Evolutionary conservation across 306 rosid genomes (phyloP).

Genomic region (Sesbania bispinosa): DNA sequence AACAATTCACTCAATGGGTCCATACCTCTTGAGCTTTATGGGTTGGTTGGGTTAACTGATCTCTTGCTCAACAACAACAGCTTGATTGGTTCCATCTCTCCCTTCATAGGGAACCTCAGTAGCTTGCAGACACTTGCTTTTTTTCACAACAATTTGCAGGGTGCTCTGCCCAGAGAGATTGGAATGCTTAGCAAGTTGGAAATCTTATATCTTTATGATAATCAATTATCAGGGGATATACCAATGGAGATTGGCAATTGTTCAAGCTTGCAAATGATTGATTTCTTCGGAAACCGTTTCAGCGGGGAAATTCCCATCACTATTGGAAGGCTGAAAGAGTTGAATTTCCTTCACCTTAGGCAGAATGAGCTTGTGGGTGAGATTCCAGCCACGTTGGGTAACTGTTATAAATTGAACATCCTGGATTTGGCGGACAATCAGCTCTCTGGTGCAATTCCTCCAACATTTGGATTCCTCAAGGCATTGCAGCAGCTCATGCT

Average conservation of each 20-base stretch:
- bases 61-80: slow-evolving; percentile 82
- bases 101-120: slow-evolving; percentile 68
- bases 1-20: slow-evolving; percentile 74
- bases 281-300: slow-evolving; percentile 78
- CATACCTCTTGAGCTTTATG: slow-evolving; percentile 67
- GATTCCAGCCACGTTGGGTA: slow-evolving; percentile 82
- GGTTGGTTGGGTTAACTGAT: slow-evolving; percentile 55
- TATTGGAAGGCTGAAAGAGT: slow-evolving; percentile 64
- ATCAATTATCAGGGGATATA: slow-evolving; percentile 62
- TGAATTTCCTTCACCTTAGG: slow-evolving; percentile 82
- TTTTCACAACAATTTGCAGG: slow-evolving; percentile 74
- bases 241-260: slow-evolving; percentile 89
- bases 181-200: slow-evolving; percentile 80
- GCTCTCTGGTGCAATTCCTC: slow-evolving; percentile 72
- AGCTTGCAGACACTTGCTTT: slow-evolving; percentile 53
- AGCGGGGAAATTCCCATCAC: slow-evolving; percentile 69
- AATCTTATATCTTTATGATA: slow-evolving; percentile 79
- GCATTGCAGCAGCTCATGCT: slow-evolving; percentile 76
- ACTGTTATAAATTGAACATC: slow-evolving; percentile 60
- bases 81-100: slow-evolving; percentile 74
- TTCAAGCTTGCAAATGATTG: slow-evolving; percentile 76
- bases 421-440: slow-evolving; percentile 84
- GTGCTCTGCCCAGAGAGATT: slow-evolving; percentile 71
- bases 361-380: slow-evolving; percentile 79
- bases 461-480: slow-evolving; percentile 53